Conservation (phyloP, 1,139 yeast genomes). For the Wickerhamomyces sp. region DNA sequence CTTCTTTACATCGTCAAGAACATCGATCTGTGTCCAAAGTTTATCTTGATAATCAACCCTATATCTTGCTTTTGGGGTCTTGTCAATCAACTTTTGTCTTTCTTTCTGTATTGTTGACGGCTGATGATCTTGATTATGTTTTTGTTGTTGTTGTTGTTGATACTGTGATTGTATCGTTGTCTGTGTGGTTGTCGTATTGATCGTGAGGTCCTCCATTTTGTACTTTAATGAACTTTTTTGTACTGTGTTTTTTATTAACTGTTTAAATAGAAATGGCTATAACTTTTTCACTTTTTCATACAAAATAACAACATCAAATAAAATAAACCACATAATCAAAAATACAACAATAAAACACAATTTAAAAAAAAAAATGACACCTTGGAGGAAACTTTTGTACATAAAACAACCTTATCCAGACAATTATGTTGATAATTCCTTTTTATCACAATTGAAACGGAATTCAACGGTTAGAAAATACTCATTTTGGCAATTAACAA, state of each 20-base stretch:
- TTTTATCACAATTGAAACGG: conserved; percentile 70
- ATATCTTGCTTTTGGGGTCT: conserved; percentile 44
- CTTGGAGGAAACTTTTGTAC: conserved; percentile 89
- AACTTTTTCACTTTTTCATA: too few relatives aligned
- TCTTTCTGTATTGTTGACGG: background rate
- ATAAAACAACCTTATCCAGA: conserved; percentile 85
- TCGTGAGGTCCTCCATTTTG: too few relatives aligned
- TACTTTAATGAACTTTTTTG: too few relatives aligned
- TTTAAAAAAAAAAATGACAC: too few relatives aligned
- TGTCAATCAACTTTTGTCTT: conserved; percentile 27
- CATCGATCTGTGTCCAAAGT: conserved; percentile 86
- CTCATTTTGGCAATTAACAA: conserved; percentile 54
- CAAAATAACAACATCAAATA: too few relatives aligned
- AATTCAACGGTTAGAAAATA: conserved; percentile 72
- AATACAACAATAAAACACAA: too few relatives aligned
- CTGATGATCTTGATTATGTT: background rate
- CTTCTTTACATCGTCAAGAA: conserved; percentile 71
- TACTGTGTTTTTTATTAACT: too few relatives aligned
- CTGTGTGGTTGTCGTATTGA: too few relatives aligned
- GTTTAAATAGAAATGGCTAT: too few relatives aligned
- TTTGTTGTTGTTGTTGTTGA: too few relatives aligned
- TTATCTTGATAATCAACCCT: conserved; percentile 61
- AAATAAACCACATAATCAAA: too few relatives aligned
- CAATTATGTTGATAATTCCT: conserved; percentile 79
- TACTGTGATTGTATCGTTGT: too few relatives aligned